phyloP scores from a whole-genome alignment of 2,329 filamentous ascomycete species.

The Colletotrichum simmondsii region DNA sequence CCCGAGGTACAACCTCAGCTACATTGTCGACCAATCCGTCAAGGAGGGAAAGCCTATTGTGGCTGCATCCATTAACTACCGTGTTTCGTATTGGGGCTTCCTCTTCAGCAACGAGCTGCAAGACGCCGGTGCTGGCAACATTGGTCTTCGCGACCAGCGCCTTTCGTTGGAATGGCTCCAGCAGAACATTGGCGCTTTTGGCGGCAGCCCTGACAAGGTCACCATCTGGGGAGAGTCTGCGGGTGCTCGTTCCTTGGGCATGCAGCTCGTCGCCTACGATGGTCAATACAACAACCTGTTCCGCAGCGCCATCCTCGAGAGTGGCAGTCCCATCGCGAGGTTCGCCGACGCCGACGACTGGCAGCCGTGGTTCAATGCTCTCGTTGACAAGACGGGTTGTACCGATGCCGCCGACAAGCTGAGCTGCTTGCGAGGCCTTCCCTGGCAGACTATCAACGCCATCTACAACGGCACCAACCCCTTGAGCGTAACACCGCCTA shows the following conservation, averaged over 20 bases:
- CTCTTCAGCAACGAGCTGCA: conserved; percentile 66
- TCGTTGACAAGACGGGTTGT: conserved; percentile 43
- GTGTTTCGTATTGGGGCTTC: conserved; percentile 71
- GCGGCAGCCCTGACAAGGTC: conserved; percentile 72
- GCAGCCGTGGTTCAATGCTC: conserved; percentile 35
- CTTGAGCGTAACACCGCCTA: conserved; percentile 37
- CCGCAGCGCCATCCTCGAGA: conserved; percentile 74
- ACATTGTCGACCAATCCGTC: conserved; percentile 47
- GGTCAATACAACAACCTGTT: conserved; percentile 72
- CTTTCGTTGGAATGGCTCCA: conserved; percentile 71
- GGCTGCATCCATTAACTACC: conserved; percentile 74
- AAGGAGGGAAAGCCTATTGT: conserved; percentile 65
- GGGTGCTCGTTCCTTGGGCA: conserved; percentile 68
- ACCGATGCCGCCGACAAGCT: conserved; percentile 56
- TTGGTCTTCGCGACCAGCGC: conserved; percentile 70
- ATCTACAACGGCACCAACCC: conserved; percentile 66
- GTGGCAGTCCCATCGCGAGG: conserved; percentile 62
- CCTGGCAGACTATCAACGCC: conserved; percentile 51
- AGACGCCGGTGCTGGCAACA: conserved; percentile 64
- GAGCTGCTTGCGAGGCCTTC: conserved; percentile 63
- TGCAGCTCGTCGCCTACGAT: conserved; percentile 71
- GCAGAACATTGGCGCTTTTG: conserved; percentile 73
- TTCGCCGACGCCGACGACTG: conserved; percentile 64
- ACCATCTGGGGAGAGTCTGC: conserved; percentile 74
- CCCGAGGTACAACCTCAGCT: conserved; percentile 47